Evolutionary conservation across 2,329 filamentous ascomycete genomes (phyloP).

Genomic region (Beauveria sp.): DNA sequence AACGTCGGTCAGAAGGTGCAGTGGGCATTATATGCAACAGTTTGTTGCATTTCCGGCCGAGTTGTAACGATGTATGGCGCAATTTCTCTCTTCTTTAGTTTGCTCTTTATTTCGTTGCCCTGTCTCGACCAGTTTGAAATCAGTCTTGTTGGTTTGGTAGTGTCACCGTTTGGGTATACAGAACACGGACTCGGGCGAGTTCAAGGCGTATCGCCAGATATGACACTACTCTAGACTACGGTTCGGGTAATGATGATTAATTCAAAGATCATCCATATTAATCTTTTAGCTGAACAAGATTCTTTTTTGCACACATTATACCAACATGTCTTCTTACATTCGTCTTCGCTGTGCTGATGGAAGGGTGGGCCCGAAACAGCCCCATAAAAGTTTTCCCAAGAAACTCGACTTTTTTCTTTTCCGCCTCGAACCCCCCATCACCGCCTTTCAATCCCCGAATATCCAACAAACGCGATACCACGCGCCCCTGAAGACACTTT

Average conservation of each 20-base stretch:
- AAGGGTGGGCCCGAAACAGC: neutral
- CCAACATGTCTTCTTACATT: no score
- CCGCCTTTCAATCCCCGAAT: no score
- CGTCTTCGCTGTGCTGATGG: neutral
- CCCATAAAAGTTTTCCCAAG: neutral
- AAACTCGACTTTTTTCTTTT: neutral
- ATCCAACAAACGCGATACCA: neutral
- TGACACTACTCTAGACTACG: neutral
- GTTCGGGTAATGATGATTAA: neutral
- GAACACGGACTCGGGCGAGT: neutral
- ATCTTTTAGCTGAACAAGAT: no score
- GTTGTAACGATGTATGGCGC: neutral
- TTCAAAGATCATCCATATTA: no score
- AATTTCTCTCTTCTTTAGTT: neutral
- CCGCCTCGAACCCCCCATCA: neutral
- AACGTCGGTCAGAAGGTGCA: constrained; percentile 8
- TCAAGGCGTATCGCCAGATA: neutral
- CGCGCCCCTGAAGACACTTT: neutral
- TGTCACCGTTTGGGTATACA: neutral
- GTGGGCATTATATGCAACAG: constrained; percentile 8
- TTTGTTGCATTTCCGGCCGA: neutral
- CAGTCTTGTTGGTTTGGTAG: neutral
- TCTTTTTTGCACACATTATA: no score
- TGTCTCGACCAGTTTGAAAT: neutral
- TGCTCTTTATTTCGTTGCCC: neutral